phyloP scores from a whole-genome alignment of 1,284 basidiomycete species.

The Sanghuangporus sanghuang region DNA sequence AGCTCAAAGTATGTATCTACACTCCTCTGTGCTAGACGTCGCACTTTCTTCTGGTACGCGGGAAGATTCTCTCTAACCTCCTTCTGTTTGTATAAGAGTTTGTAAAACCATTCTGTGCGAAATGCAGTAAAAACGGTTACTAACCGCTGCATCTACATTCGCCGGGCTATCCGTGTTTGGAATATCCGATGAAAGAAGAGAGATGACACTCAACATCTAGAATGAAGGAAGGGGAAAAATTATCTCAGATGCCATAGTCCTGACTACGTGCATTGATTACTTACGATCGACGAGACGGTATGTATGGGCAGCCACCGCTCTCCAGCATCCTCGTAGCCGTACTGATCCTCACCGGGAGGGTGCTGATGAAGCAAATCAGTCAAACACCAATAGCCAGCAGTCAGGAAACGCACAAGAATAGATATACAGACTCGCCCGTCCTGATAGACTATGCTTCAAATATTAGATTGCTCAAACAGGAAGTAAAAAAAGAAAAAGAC shows the following conservation, averaged over 20 bases:
- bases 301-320: constrained; percentile 99
- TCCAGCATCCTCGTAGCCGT: constrained; percentile 95
- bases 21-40: constrained; percentile 75
- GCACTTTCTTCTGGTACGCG: constrained; percentile 92
- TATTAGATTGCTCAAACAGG: background rate
- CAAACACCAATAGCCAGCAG: background rate
- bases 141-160: constrained; percentile 87
- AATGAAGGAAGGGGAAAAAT: background rate
- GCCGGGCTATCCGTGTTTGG: constrained; percentile 96
- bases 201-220: constrained; percentile 95
- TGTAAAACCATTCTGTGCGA: background rate
- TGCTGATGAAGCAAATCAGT: constrained; percentile 49
- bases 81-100: background rate
- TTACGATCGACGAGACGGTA: constrained; percentile 92
- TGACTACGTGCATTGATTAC: constrained; percentile 30
- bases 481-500: constrained; percentile 11
- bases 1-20: constrained; percentile 49
- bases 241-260: background rate
- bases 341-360: constrained; percentile 95
- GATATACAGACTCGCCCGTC: constrained; percentile 94
- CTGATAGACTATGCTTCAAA: constrained; percentile 63
- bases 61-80: constrained; percentile 12
- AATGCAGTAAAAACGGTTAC: background rate
- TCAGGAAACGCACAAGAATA: constrained; percentile 66
- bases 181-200: constrained; percentile 86